Percentiles rank a stretch among this genome's conserved stretches.
Conservation (phyloP, 1,284 basidiomycete species). For the Leccinum pachyderme region DNA sequence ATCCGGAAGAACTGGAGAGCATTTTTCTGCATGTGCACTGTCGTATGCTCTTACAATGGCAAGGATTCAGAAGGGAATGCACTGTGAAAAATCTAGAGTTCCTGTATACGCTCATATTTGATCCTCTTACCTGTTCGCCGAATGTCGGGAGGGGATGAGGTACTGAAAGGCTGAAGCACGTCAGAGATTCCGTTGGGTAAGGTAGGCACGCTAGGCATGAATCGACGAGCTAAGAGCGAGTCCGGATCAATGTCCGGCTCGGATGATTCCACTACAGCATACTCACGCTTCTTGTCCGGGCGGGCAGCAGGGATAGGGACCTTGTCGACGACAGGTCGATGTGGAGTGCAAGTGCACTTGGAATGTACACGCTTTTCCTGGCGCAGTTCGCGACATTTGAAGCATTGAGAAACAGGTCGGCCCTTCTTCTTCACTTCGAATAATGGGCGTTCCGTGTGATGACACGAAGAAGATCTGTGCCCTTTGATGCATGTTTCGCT, state of each 20-base stretch:
- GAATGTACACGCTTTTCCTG: slow-evolving; percentile 73
- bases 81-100: slow-evolving; percentile 38
- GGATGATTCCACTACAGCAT: neutral
- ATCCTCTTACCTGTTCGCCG: slow-evolving; percentile 52
- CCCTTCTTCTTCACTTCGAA: slow-evolving; percentile 89
- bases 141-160: slow-evolving; percentile 35
- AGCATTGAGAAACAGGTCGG: slow-evolving; percentile 80
- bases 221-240: slow-evolving; percentile 45
- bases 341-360: slow-evolving; percentile 60
- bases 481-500: slow-evolving; percentile 90
- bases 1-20: slow-evolving; percentile 13
- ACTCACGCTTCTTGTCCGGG: slow-evolving; percentile 54
- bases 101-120: neutral
- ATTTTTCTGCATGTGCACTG: slow-evolving; percentile 50
- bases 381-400: slow-evolving; percentile 72
- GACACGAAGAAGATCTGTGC: slow-evolving; percentile 80
- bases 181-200: slow-evolving; percentile 64
- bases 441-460: slow-evolving; percentile 76
- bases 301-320: slow-evolving; percentile 35
- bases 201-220: slow-evolving; percentile 58
- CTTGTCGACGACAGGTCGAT: slow-evolving; percentile 39
- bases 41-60: slow-evolving; percentile 55
- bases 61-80: slow-evolving; percentile 59
- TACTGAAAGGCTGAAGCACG: slow-evolving; percentile 24
- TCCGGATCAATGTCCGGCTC: slow-evolving; percentile 5